phyloP scores from a whole-genome alignment of 805 yeast genomes.

The Zygoascus biomembranicola region DNA sequence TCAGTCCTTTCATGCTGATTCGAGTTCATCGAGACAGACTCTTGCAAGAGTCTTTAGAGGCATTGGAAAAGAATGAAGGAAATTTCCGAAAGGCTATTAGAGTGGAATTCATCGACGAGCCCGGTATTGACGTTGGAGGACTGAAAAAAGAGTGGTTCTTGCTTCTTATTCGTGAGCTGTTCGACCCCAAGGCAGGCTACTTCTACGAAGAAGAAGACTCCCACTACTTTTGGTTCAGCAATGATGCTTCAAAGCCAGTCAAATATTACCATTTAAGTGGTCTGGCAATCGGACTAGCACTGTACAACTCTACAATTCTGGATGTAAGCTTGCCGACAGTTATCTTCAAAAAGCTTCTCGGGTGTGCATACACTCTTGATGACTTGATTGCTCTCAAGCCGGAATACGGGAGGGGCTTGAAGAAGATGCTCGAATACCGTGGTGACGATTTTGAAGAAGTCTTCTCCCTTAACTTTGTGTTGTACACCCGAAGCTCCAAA shows the following conservation, averaged over 20 bases:
- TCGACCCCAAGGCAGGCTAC: slow-evolving; percentile 60
- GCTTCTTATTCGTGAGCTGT: slow-evolving; percentile 59
- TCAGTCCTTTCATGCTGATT: slow-evolving; percentile 63
- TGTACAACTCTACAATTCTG: slow-evolving; percentile 80
- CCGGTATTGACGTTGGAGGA: slow-evolving; percentile 95
- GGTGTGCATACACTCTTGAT: slow-evolving; percentile 43
- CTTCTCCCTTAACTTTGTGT: slow-evolving; percentile 56
- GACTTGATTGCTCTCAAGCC: slow-evolving; percentile 72
- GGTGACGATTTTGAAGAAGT: slow-evolving; percentile 36
- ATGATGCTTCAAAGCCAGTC: slow-evolving; percentile 14
- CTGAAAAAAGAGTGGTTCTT: slow-evolving; percentile 90
- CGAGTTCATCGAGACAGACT: slow-evolving; percentile 59
- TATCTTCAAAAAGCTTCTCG: slow-evolving; percentile 64
- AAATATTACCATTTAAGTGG: slow-evolving; percentile 64
- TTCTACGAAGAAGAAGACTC: slow-evolving; percentile 63
- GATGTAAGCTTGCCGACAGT: slow-evolving; percentile 73
- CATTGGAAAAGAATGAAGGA: slow-evolving; percentile 41
- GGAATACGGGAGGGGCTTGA: slow-evolving; percentile 45
- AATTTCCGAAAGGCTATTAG: slow-evolving; percentile 68
- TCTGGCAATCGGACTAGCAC: slow-evolving; percentile 79
- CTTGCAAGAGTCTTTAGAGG: slow-evolving; percentile 61
- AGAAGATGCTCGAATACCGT: slow-evolving; percentile 37
- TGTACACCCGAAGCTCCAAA: slow-evolving; percentile 40
- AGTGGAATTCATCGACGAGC: slow-evolving; percentile 78
- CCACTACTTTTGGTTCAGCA: slow-evolving; percentile 62